Evolutionary conservation across 352 stramenopile species (phyloP).

Genomic region (Phytophthora sansomeana): DNA sequence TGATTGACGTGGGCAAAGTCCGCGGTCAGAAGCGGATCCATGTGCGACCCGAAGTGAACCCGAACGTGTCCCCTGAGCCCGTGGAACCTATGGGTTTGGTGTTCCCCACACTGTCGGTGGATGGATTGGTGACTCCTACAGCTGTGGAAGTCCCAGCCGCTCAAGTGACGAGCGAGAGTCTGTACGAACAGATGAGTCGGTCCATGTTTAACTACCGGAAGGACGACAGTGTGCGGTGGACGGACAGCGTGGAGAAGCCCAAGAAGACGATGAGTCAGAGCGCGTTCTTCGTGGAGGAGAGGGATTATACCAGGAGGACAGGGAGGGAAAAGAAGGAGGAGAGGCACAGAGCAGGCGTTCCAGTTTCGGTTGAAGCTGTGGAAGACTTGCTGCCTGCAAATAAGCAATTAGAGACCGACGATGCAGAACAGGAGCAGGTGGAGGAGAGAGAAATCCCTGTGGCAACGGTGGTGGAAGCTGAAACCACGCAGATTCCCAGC

Average conservation of each 20-base stretch:
- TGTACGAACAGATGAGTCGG: constrained; percentile 61
- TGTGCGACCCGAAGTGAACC: constrained; percentile 78
- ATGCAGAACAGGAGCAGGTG: constrained; percentile 10
- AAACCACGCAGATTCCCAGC: constrained; percentile 51
- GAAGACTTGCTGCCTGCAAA: constrained; percentile 22
- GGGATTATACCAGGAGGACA: constrained; percentile 52
- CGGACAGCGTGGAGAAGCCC: constrained; percentile 21
- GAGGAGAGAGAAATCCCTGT: constrained; percentile 57
- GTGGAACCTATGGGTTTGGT: constrained; percentile 71
- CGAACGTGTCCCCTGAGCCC: constrained; percentile 84
- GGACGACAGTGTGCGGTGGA: constrained; percentile 43
- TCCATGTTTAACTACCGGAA: constrained; percentile 67
- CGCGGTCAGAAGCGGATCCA: constrained; percentile 63
- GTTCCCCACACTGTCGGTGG: constrained; percentile 74
- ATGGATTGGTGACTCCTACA: constrained; percentile 48
- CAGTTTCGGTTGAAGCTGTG: constrained; percentile 30
- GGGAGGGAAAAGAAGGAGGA: constrained; percentile 14
- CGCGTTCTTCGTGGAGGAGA: constrained; percentile 55
- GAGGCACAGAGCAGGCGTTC: constrained; percentile 14
- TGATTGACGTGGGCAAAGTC: constrained; percentile 75
- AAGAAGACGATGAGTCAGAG: constrained; percentile 53
- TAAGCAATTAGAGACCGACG: constrained; percentile 45
- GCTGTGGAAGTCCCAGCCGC: constrained; percentile 44
- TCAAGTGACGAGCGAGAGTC: constrained; percentile 36
- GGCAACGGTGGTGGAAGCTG: constrained; percentile 58